Percentiles rank a stretch among this genome's conserved stretches.
These are phyloP conservation scores for Murraya paniculata DNA, from an alignment of 345 rosid species.

Conservation along the genomic window DNA sequence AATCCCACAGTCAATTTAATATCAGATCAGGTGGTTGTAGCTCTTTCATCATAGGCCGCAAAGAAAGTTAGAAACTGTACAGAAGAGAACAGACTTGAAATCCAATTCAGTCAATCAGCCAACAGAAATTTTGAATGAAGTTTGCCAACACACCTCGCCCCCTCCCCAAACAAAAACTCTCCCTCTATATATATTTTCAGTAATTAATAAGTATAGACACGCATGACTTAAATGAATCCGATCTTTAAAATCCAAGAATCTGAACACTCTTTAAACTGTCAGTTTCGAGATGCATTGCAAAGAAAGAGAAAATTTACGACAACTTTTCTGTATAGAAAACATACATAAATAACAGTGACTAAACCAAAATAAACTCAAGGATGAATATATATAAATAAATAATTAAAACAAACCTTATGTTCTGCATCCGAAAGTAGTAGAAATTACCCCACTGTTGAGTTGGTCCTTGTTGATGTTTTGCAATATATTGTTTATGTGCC, in stretches of 20 bases:
- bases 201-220: background rate
- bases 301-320: background rate
- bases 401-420: constrained; percentile 62
- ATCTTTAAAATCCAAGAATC: background rate
- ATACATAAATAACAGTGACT: background rate
- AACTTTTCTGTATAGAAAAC: background rate
- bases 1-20: background rate
- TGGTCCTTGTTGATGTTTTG: constrained; percentile 90
- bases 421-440: constrained; percentile 91
- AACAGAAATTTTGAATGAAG: background rate
- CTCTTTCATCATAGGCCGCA: background rate
- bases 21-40: background rate
- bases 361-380: background rate
- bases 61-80: background rate
- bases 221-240: background rate
- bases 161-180: too few relatives aligned
- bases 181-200: too few relatives aligned
- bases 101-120: background rate
- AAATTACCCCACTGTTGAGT: constrained; percentile 98
- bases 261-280: background rate
- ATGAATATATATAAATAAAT: background rate
- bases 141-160: too few relatives aligned
- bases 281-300: background rate
- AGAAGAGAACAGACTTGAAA: background rate
- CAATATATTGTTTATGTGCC: constrained; percentile 91